phyloP scores from a whole-genome alignment of 2,329 filamentous ascomycete genomes.

The Periconia digitata region DNA sequence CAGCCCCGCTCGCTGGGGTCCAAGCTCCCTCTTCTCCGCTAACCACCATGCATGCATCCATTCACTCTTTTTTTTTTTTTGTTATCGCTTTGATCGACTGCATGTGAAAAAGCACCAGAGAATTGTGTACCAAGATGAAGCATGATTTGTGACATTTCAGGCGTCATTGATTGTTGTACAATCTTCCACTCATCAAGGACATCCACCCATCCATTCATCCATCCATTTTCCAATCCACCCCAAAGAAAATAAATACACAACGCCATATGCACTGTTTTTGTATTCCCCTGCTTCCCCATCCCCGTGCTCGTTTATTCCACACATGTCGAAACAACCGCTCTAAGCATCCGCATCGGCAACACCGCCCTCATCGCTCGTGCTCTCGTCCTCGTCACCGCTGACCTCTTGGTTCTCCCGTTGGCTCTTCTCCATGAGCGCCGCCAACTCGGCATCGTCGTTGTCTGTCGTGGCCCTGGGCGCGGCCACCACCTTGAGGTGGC shows the following conservation, averaged over 20 bases:
- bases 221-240: conserved; percentile 11
- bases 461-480: conserved; percentile 98
- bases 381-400: conserved; percentile 94
- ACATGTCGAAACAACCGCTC: conserved; percentile 6
- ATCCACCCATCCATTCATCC: no score
- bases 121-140: background rate
- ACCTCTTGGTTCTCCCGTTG: conserved; percentile 98
- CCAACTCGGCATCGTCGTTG: conserved; percentile 94
- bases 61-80: background rate
- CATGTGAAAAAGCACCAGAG: background rate
- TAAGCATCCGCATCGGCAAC: conserved; percentile 45
- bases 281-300: no score
- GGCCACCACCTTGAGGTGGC: conserved; percentile 91
- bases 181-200: background rate
- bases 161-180: conserved; percentile 2
- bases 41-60: background rate
- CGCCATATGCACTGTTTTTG: conserved; percentile 34
- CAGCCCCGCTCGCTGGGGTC: conserved; percentile 3
- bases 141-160: background rate
- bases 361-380: conserved; percentile 89
- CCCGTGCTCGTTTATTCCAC: conserved; percentile 16
- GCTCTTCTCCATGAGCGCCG: conserved; percentile 98
- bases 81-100: background rate
- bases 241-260: conserved; percentile 10
- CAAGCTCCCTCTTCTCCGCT: conserved; percentile 4